These are phyloP conservation scores for Cadophora gregata DNA, from an alignment of 2,329 filamentous ascomycete genomes.

Conservation along the genomic window DNA sequence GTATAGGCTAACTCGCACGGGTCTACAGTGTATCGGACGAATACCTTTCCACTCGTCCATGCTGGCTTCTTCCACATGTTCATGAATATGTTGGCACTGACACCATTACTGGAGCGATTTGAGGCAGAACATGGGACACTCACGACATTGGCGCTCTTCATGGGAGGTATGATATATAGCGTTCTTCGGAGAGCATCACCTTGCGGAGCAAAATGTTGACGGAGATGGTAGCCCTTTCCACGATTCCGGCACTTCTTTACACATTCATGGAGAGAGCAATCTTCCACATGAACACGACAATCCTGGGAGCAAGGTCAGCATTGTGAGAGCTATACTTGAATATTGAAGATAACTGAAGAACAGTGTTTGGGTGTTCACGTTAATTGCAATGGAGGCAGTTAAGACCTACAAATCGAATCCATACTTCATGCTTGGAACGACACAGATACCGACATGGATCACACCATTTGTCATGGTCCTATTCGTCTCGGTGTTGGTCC, in stretches of 20 bases:
- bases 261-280: conserved; percentile 78
- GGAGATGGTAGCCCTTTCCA: conserved; percentile 67
- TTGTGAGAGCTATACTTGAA: not conserved
- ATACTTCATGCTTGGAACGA: conserved; percentile 66
- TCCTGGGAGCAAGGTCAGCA: conserved; percentile 83
- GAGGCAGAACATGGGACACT: conserved; percentile 92
- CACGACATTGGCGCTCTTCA: conserved; percentile 84
- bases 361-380: conserved; percentile 91
- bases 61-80: conserved; percentile 79
- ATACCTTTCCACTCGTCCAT: conserved; percentile 91
- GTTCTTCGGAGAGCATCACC: not conserved
- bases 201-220: conserved; percentile 18
- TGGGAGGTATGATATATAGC: conserved; percentile 74
- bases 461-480: conserved; percentile 81
- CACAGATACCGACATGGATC: conserved; percentile 88
- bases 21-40: conserved; percentile 81
- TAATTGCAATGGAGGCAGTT: conserved; percentile 84
- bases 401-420: conserved; percentile 85
- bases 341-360: conserved; percentile 30
- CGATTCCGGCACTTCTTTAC: conserved; percentile 83
- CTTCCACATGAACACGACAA: conserved; percentile 71
- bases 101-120: conserved; percentile 91
- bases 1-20: conserved; percentile 18
- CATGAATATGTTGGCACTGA: conserved; percentile 79
- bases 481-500: conserved; percentile 77